Conservation (phyloP, 208 protist species). For the Angomonas deanei region DNA sequence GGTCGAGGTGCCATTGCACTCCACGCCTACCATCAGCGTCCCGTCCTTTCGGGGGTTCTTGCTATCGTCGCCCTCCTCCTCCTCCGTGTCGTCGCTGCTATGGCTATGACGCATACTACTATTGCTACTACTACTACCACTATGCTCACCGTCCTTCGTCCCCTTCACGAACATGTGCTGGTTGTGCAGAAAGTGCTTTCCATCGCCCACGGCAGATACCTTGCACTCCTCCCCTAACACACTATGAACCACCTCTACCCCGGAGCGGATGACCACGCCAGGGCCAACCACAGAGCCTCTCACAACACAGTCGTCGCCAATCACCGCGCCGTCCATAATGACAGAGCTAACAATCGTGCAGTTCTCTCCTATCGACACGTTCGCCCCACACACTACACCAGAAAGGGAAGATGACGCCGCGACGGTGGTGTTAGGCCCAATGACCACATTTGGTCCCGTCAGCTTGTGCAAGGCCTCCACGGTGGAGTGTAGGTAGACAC, state of each 20-base stretch:
- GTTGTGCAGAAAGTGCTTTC: constrained; percentile 12
- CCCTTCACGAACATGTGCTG: constrained; percentile 10
- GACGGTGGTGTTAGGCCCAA: constrained; percentile 55
- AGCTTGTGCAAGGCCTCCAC: constrained; percentile 21
- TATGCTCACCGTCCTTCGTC: neutral
- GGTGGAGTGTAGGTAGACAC: constrained; percentile 67
- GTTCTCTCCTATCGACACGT: constrained; percentile 53
- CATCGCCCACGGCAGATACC: constrained; percentile 15
- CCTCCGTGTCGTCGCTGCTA: constrained; percentile 2
- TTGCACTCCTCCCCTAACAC: constrained; percentile 51
- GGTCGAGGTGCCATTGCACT: constrained; percentile 27
- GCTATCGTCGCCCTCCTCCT: neutral
- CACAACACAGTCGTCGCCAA: constrained; percentile 50
- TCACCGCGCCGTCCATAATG: constrained; percentile 48
- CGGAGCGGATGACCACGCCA: constrained; percentile 34
- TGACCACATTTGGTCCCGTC: constrained; percentile 40
- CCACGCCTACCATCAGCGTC: constrained; percentile 26
- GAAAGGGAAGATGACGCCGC: constrained; percentile 44
- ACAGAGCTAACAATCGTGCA: constrained; percentile 54
- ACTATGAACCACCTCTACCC: constrained; percentile 41
- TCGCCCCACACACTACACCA: constrained; percentile 46
- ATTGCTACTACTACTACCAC: neutral
- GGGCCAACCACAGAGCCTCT: constrained; percentile 53
- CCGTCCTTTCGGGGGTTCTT: constrained; percentile 3
- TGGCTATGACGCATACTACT: constrained; percentile 11